These are phyloP conservation scores for Asclepias syriaca DNA, from an alignment of 257 asterid genomes.

Conservation along the genomic window DNA sequence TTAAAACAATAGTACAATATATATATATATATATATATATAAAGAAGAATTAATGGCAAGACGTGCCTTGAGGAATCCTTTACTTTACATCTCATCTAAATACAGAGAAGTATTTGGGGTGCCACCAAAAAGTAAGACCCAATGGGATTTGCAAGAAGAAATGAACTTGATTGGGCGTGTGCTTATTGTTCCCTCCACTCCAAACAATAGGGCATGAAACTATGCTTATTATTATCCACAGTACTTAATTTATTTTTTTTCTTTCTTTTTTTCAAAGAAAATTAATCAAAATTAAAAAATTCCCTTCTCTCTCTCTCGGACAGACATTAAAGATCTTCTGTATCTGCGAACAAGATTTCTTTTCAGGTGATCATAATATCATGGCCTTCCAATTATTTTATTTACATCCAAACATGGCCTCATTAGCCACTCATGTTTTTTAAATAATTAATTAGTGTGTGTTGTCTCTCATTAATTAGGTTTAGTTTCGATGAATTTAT, in stretches of 20 bases:
- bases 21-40: too few relatives aligned
- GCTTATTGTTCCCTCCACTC: slow-evolving; percentile 70
- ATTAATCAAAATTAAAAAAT: too few relatives aligned
- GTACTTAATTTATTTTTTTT: slow-evolving; percentile 7
- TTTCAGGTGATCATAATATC: slow-evolving; percentile 46
- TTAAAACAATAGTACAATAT: too few relatives aligned
- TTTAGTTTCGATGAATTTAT: not conserved
- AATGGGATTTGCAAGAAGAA: slow-evolving; percentile 13
- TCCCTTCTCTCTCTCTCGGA: too few relatives aligned
- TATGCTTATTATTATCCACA: slow-evolving; percentile 32
- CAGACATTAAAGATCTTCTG: slow-evolving; percentile 36
- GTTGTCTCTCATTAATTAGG: not conserved
- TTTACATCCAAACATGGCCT: slow-evolving; percentile 8
- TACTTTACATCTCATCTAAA: slow-evolving; percentile 37
- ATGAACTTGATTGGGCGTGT: slow-evolving; percentile 44
- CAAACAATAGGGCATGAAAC: slow-evolving; percentile 56
- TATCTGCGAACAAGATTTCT: slow-evolving; percentile 52
- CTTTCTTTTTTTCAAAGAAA: too few relatives aligned
- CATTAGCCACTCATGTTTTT: not conserved
- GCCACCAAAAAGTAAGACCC: slow-evolving; percentile 24
- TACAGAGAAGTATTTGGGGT: slow-evolving; percentile 16
- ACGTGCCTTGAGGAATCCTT: slow-evolving; percentile 49
- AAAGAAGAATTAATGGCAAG: slow-evolving; percentile 7
- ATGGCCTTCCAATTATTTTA: slow-evolving; percentile 40
- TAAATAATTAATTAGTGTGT: not conserved